Evolutionary conservation across 108 stramenopile genomes (phyloP).

Genomic region (Nitzschia palea): DNA sequence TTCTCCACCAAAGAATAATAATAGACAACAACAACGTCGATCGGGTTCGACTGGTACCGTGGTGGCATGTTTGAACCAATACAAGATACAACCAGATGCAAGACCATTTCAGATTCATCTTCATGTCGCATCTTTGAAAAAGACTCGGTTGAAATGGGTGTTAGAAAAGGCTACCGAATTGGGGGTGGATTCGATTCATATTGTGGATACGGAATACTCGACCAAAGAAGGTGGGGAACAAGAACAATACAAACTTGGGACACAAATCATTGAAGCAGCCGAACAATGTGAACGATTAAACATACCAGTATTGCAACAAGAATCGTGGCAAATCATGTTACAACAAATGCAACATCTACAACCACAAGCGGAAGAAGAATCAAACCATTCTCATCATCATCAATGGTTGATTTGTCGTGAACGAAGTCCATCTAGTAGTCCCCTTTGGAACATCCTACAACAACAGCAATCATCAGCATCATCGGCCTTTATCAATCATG

Average conservation of each 20-base stretch:
- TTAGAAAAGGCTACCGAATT: conserved; percentile 84
- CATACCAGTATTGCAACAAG: conserved; percentile 30
- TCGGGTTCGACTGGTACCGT: conserved; percentile 18
- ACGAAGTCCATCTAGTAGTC: conserved; percentile 35
- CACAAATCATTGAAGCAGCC: conserved; percentile 72
- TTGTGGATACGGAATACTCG: conserved; percentile 41
- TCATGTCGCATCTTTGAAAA: conserved; percentile 58
- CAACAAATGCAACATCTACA: background rate
- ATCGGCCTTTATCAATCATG: conserved; percentile 28
- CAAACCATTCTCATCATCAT: background rate
- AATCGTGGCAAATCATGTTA: background rate
- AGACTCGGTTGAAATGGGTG: conserved; percentile 58
- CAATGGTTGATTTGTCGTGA: conserved; percentile 68
- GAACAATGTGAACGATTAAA: conserved; percentile 85
- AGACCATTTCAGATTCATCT: conserved; percentile 36
- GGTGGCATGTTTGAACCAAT: conserved; percentile 53
- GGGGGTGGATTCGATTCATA: conserved; percentile 44
- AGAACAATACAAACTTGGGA: conserved; percentile 39
- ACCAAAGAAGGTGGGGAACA: background rate
- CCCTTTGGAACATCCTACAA: conserved; percentile 49
- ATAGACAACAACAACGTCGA: conserved; percentile 15
- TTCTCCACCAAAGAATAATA: conserved; percentile 12
- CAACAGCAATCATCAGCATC: background rate
- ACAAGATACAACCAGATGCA: conserved; percentile 27
- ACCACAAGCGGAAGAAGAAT: too few species aligned